Base-by-base conservation (phyloP, 352 stramenopile species). In the Phytopythium ostracodes region DNA sequence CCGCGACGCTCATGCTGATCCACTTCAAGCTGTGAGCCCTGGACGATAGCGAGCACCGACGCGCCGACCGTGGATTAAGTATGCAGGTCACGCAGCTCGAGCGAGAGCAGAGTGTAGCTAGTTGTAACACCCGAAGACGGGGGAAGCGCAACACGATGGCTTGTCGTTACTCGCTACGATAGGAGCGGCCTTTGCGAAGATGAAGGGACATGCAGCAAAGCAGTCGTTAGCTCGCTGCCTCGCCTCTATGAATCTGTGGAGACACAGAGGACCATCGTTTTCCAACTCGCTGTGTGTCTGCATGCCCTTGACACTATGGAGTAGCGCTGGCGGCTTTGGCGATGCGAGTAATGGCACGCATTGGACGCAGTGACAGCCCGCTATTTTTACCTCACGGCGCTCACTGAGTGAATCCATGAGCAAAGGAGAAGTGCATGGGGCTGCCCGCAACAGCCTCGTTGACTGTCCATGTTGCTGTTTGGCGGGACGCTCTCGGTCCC, bases 1-100 rank as follows among this genome's bases (percentile, higher is more conserved):
- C 87, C 15, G 87, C 87, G 56, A 93, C 84, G 52, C 84, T 91
- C 63, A 87, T 95, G 81, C 72, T 95, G 58, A 73, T 95, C 40
- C 84, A 94, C 68, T 92, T 86, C 56, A 77, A 82, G 56, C 77
- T 89, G 53, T 91, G 63, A 88, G 44, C 1, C 42, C 42, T 8
- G 6, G 22, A 8, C n/a, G 22, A 31, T 10, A 31, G 44, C n/a
- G 10, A 22, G 22, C 44, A 31, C 22, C 44, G 44, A 22, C n/a
- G 4, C 2, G 44, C 10, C 44, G 18, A 17, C 4, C 44, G 10
- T 14, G 1, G n/a, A 31, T 14, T 36, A 47, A 33, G 51, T 57
- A 38, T 42, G 35, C 35, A 18, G 33, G 3, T 17, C 27, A 56
- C 15, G 33, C 22, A 20, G 44, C n/a, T 2, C 10, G 17, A 14